A percentile compares a stretch with the other conserved stretches of the same genome.
Conservation (phyloP, 169 alveolate genomes). For the Eimeria brunetti region DNA sequence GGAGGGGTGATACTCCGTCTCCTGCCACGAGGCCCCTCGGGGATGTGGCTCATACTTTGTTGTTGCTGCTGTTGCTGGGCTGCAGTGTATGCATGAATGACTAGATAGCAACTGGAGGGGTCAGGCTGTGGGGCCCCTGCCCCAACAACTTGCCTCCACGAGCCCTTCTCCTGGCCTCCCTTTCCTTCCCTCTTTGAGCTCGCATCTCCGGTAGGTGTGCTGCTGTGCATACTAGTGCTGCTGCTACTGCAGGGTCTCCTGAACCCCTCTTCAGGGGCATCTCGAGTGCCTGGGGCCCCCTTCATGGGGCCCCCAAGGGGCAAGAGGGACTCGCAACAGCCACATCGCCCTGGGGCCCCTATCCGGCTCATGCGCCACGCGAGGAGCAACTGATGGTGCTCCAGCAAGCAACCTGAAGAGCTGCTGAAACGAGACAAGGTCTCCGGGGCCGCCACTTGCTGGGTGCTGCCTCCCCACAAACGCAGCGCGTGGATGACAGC, state of each 20-base stretch:
- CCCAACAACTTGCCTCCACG: slow-evolving; percentile 27
- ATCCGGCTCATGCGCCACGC: slow-evolving; percentile 68
- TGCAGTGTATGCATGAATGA: slow-evolving; percentile 61
- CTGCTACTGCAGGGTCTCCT: slow-evolving; percentile 46
- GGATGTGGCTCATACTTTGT: not conserved
- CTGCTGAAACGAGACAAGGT: not conserved
- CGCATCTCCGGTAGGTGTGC: not conserved
- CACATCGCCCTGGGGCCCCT: slow-evolving; percentile 69
- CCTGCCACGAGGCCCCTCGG: slow-evolving; percentile 44
- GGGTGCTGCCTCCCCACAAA: not conserved
- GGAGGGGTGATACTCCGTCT: slow-evolving; percentile 58
- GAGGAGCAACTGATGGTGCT: slow-evolving; percentile 53
- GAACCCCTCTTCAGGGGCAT: slow-evolving; percentile 6
- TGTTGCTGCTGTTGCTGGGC: slow-evolving; percentile 32
- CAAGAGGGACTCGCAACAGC: slow-evolving; percentile 70
- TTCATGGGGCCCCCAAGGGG: slow-evolving; percentile 14
- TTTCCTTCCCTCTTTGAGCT: not conserved
- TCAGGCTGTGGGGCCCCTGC: slow-evolving; percentile 45
- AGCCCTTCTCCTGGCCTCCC: not conserved
- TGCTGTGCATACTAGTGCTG: not conserved
- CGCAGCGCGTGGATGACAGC: slow-evolving; percentile 55
- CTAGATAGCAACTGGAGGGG: slow-evolving; percentile 57
- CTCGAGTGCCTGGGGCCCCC: slow-evolving; percentile 20
- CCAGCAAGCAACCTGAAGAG: slow-evolving; percentile 45
- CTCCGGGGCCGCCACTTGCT: not conserved